Percentiles rank a stretch among this genome's conserved stretches.
Conservation (phyloP, 345 rosid species). For the Eutrema yunnanense region DNA sequence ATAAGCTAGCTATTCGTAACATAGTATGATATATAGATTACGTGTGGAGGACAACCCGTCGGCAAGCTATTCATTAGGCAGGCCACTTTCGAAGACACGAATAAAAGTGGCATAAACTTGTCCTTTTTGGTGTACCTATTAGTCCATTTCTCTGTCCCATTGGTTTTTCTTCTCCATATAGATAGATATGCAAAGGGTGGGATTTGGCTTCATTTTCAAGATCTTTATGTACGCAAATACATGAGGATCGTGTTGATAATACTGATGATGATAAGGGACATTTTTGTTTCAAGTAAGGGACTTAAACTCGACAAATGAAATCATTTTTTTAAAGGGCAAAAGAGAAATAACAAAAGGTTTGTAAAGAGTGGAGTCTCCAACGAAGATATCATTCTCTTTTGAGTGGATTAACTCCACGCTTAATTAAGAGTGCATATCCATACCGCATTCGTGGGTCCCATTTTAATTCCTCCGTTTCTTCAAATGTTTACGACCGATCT, state of each 20-base stretch:
- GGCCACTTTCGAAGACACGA: conserved; percentile 29
- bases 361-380: conserved; percentile 33
- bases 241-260: conserved; percentile 1
- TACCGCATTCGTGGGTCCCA: conserved; percentile 19
- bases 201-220: conserved; percentile 11
- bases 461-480: conserved; percentile 3
- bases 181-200: neutral
- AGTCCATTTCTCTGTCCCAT: neutral
- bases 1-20: neutral
- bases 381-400: conserved; percentile 30
- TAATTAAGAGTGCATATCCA: conserved; percentile 32
- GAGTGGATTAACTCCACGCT: conserved; percentile 40
- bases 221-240: conserved; percentile 10
- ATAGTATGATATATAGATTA: neutral
- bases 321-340: neutral
- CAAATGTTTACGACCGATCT: neutral
- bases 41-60: conserved; percentile 31
- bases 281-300: neutral
- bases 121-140: conserved; percentile 20
- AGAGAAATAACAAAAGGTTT: conserved; percentile 7
- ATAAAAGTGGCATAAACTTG: conserved; percentile 9
- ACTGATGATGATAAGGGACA: conserved; percentile 8
- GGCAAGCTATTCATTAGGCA: conserved; percentile 31
- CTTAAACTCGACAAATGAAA: conserved; percentile 3
- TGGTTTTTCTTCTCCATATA: neutral